These are phyloP conservation scores for Ustilago curta DNA, from an alignment of 1,284 basidiomycete species.

Conservation along the genomic window DNA sequence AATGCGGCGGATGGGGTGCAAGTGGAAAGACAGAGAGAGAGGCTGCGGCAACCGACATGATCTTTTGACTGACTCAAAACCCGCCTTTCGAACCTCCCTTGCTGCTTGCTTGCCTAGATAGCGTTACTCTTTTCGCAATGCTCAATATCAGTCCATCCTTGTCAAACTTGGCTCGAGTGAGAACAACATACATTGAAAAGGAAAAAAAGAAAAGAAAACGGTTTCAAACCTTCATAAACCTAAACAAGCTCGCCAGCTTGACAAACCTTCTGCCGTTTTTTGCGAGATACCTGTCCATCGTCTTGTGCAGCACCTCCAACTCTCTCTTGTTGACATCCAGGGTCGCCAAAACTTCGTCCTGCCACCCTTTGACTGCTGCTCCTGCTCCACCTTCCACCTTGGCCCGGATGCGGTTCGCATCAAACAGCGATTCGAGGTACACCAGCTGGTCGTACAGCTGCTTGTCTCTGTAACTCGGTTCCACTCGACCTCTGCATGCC, in stretches of 20 bases:
- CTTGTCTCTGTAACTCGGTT: slow-evolving; percentile 60
- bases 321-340: slow-evolving; percentile 39
- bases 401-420: slow-evolving; percentile 34
- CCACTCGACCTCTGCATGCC: slow-evolving; percentile 55
- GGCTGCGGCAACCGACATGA: background rate
- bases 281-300: slow-evolving; percentile 58
- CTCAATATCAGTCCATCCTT: too few species aligned
- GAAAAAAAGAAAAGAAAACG: background rate
- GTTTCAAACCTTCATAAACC: slow-evolving; percentile 61
- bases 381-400: slow-evolving; percentile 5
- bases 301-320: slow-evolving; percentile 34
- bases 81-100: background rate
- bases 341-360: slow-evolving; percentile 42
- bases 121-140: background rate
- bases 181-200: too few species aligned
- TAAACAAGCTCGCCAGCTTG: slow-evolving; percentile 60
- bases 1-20: background rate
- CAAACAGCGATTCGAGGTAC: slow-evolving; percentile 63
- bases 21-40: background rate
- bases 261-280: slow-evolving; percentile 65
- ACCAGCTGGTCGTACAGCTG: slow-evolving; percentile 66
- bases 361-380: slow-evolving; percentile 19
- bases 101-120: background rate
- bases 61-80: slow-evolving; percentile 3
- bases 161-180: too few species aligned